Percentiles rank a stretch among this genome's conserved stretches.
Conservation (phyloP, 495 filamentous ascomycete species). For the Xylaria telfairii region DNA sequence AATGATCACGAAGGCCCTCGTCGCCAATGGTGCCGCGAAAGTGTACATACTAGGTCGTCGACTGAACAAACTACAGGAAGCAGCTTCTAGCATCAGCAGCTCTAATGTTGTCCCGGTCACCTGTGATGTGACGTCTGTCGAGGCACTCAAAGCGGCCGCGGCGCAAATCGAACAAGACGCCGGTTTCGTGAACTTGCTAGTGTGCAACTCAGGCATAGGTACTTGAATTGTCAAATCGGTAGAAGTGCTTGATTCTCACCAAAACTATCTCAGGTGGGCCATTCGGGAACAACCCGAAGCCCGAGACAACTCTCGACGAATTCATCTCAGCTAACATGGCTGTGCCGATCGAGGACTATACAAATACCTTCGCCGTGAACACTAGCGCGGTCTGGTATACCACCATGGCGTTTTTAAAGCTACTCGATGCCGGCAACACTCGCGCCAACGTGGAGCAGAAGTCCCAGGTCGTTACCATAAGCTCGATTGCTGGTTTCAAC, state of each 20-base stretch:
- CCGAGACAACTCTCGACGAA: conserved; percentile 54
- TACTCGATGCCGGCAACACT: conserved; percentile 69
- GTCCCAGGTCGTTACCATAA: conserved; percentile 69
- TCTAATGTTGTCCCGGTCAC: conserved; percentile 59
- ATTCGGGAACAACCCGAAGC: conserved; percentile 36
- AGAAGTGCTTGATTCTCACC: too few species aligned
- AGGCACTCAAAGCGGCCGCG: conserved; percentile 61
- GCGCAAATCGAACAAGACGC: conserved; percentile 58
- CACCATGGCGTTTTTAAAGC: conserved; percentile 64
- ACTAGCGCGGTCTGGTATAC: conserved; percentile 67
- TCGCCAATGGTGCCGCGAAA: conserved; percentile 65
- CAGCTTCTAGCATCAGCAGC: conserved; percentile 47
- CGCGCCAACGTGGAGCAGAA: conserved; percentile 55
- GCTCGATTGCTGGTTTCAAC: conserved; percentile 66
- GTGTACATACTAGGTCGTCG: conserved; percentile 79
- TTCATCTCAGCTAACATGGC: conserved; percentile 58
- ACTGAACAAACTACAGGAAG: conserved; percentile 58
- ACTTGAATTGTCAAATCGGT: too few species aligned
- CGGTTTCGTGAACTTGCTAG: conserved; percentile 66
- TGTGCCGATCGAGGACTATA: conserved; percentile 63
- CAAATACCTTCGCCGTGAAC: conserved; percentile 64
- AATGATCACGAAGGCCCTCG: conserved; percentile 71
- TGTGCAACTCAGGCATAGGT: conserved; percentile 70
- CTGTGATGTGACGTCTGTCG: conserved; percentile 72
- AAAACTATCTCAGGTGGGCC: conserved; percentile 48